A percentile compares a stretch with the other conserved stretches of the same genome.
These are phyloP conservation scores for Schwanniomyces polymorphus DNA, from an alignment of 805 yeast genomes.

Conservation along the genomic window DNA sequence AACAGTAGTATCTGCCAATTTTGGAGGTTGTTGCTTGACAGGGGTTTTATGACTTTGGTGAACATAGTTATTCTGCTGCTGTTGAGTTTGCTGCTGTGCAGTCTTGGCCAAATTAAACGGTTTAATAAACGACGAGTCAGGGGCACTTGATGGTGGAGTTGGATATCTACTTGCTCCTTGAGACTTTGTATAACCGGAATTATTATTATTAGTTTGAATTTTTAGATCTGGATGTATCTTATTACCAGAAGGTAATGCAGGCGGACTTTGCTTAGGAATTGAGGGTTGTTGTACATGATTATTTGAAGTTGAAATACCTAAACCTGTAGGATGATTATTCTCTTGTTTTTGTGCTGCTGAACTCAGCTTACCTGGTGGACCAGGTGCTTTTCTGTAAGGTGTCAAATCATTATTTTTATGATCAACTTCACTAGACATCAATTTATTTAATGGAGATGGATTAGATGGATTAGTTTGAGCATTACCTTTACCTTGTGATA, in stretches of 20 bases:
- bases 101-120: slow-evolving; percentile 17
- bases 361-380: slow-evolving; percentile 40
- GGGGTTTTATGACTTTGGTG: not conserved
- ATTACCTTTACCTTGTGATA: slow-evolving; percentile 13
- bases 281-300: slow-evolving; percentile 11
- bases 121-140: slow-evolving; percentile 14
- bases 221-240: slow-evolving; percentile 33
- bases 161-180: slow-evolving; percentile 24
- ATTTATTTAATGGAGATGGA: slow-evolving; percentile 33
- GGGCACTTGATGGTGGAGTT: slow-evolving; percentile 16
- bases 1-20: not conserved
- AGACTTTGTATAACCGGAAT: slow-evolving; percentile 13
- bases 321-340: slow-evolving; percentile 17
- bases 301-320: slow-evolving; percentile 21
- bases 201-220: slow-evolving; percentile 25
- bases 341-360: not conserved
- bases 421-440: slow-evolving; percentile 17
- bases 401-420: slow-evolving; percentile 1
- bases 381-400: slow-evolving; percentile 58
- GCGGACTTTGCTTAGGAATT: slow-evolving; percentile 32
- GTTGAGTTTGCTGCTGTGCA: slow-evolving; percentile 11
- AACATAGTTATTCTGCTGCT: slow-evolving; percentile 2
- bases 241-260: slow-evolving; percentile 21
- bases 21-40: not conserved
- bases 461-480: slow-evolving; percentile 21